Percentiles rank a stretch among this genome's conserved stretches.
Conservation (phyloP, 306 rosid genomes). For the Pterocarpus macrocarpus region DNA sequence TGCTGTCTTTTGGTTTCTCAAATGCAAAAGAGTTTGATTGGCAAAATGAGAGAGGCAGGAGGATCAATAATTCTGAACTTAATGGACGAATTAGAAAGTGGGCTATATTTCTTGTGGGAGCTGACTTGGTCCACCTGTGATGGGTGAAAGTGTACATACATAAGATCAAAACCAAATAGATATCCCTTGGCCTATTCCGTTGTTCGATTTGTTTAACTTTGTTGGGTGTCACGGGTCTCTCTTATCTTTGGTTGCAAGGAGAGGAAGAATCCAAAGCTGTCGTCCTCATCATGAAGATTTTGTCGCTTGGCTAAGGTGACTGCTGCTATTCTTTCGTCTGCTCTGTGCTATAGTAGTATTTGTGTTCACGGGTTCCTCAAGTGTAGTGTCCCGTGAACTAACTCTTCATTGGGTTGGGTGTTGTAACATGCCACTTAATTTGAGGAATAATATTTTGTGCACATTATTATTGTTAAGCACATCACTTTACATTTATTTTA, state of each 20-base stretch:
- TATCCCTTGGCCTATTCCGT: constrained; percentile 30
- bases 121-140: constrained; percentile 22
- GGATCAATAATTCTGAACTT: constrained; percentile 21
- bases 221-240: constrained; percentile 54
- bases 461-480: too few species aligned
- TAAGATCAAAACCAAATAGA: constrained; percentile 27
- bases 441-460: too few species aligned
- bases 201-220: constrained; percentile 43
- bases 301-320: constrained; percentile 52
- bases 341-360: constrained; percentile 34
- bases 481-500: too few species aligned
- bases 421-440: not conserved
- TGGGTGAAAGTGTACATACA: not conserved
- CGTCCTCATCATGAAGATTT: constrained; percentile 42
- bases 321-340: constrained; percentile 42
- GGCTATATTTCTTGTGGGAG: constrained; percentile 28
- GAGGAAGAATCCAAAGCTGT: constrained; percentile 50
- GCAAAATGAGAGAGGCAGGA: constrained; percentile 7
- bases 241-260: constrained; percentile 6
- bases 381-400: constrained; percentile 51
- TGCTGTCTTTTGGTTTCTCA: constrained; percentile 10
- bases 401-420: constrained; percentile 5
- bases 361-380: constrained; percentile 54
- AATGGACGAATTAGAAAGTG: constrained; percentile 15
- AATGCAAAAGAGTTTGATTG: constrained; percentile 36